Conservation (phyloP, 2,329 filamentous ascomycete genomes). For the Penicillium rolfsii region DNA sequence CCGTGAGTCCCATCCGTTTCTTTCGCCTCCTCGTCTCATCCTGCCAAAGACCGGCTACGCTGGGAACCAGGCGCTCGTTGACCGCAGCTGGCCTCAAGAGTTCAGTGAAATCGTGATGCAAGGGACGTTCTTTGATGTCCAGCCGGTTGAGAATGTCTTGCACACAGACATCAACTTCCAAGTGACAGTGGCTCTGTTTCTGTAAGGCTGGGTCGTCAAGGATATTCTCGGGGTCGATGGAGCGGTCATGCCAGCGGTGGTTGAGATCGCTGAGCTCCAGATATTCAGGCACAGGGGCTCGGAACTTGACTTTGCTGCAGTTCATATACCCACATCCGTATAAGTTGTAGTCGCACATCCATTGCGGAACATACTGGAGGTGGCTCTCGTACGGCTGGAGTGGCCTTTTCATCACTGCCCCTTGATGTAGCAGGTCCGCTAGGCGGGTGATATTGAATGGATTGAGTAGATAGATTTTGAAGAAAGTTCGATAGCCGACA, state of each 20-base stretch:
- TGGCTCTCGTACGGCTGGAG: conserved; percentile 96
- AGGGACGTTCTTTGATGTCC: conserved; percentile 71
- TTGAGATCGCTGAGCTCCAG: conserved; percentile 62
- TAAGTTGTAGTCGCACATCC: conserved; percentile 98
- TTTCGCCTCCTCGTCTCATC: conserved; percentile 83
- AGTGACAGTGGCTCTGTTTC: conserved; percentile 80
- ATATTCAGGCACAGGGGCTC: conserved; percentile 72
- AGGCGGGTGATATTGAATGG: conserved; percentile 84
- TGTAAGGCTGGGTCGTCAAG: conserved; percentile 68
- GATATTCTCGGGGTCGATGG: conserved; percentile 63
- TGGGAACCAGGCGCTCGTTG: conserved; percentile 83
- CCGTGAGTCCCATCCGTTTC: conserved; percentile 65
- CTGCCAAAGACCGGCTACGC: conserved; percentile 91
- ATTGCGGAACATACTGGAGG: conserved; percentile 87
- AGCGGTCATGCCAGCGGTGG: conserved; percentile 79
- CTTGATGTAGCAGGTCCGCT: conserved; percentile 83
- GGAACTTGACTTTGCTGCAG: conserved; percentile 70
- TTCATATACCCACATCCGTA: conserved; percentile 91
- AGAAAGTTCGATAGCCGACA: conserved; percentile 85
- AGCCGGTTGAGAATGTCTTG: conserved; percentile 84
- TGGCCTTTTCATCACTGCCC: conserved; percentile 77
- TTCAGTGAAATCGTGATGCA: conserved; percentile 89
- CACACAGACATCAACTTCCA: conserved; percentile 88
- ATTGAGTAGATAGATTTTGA: conserved; percentile 94
- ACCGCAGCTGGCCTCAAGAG: conserved; percentile 63